Percentiles rank a stretch among this genome's conserved stretches.
Evolutionary conservation across 345 rosid genomes (phyloP).

Genomic region (Moricandia arvensis): DNA sequence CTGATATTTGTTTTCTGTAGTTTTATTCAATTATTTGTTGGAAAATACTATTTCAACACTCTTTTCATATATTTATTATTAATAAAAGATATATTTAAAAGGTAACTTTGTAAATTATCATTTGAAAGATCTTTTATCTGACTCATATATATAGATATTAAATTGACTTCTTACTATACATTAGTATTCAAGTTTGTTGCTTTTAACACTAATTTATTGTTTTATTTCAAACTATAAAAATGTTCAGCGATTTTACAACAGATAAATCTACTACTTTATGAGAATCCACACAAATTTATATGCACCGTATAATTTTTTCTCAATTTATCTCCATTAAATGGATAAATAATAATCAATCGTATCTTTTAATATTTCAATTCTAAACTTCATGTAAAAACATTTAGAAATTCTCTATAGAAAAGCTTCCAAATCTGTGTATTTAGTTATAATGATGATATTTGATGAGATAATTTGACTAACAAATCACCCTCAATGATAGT

Average conservation of each 20-base stretch:
- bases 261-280: neutral
- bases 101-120: neutral
- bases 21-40: neutral
- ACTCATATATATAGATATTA: neutral
- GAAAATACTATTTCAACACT: neutral
- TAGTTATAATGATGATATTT: slow-evolving; percentile 7
- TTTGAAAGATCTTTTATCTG: neutral
- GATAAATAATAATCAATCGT: neutral
- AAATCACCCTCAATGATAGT: slow-evolving; percentile 21
- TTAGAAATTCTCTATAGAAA: neutral
- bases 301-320: neutral
- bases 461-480: slow-evolving; percentile 19
- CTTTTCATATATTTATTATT: neutral
- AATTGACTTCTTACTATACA: neutral
- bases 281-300: neutral
- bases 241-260: neutral
- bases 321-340: neutral
- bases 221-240: neutral
- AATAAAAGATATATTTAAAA: neutral
- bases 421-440: neutral
- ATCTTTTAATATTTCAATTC: neutral
- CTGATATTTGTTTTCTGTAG: neutral
- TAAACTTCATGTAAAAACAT: neutral
- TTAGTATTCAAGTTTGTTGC: no score
- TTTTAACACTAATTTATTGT: neutral